Evolutionary conservation across 1,284 basidiomycete genomes (phyloP).

Genomic region (Apiotrichum montevideense): DNA sequence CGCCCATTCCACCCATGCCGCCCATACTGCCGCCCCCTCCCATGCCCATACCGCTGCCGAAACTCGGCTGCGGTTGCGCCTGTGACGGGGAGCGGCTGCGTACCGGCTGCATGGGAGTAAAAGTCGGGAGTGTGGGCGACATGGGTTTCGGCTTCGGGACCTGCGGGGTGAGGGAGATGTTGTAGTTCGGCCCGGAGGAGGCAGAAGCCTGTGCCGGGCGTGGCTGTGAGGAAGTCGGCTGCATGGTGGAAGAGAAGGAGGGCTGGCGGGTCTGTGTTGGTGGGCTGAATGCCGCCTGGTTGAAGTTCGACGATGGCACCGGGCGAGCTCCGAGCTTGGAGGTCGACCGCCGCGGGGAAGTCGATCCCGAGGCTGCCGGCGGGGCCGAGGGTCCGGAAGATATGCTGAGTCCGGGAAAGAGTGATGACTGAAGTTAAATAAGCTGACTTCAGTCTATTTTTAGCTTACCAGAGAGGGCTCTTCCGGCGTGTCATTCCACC

Average conservation of each 20-base stretch:
- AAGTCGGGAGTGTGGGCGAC: slow-evolving; percentile 2
- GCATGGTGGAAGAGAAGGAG: slow-evolving; percentile 6
- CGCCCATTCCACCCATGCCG: background rate
- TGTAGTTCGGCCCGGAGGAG: slow-evolving; percentile 40
- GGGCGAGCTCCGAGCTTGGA: slow-evolving; percentile 8
- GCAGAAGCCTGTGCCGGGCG: background rate
- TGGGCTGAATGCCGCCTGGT: slow-evolving; percentile 29
- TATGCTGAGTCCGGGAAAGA: slow-evolving; percentile 10
- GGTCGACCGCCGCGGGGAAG: background rate
- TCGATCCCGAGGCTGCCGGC: slow-evolving; percentile 2
- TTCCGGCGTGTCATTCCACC: slow-evolving; percentile 32
- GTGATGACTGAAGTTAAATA: slow-evolving; percentile 7
- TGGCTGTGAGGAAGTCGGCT: slow-evolving; percentile 8
- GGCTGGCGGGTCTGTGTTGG: slow-evolving; percentile 6
- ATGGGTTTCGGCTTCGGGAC: slow-evolving; percentile 12
- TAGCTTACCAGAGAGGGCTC: slow-evolving; percentile 23
- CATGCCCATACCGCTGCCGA: background rate
- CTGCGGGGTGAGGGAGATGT: slow-evolving; percentile 35
- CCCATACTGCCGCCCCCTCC: background rate
- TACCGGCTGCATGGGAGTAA: slow-evolving; percentile 7
- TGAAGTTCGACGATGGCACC: slow-evolving; percentile 37
- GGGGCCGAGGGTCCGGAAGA: background rate
- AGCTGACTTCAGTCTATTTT: rapidly evolving
- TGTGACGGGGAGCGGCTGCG: background rate
- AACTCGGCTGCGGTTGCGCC: background rate